A percentile compares a stretch with the other conserved stretches of the same genome.
Conservation (phyloP, 129 eudicot species). For the Chrysanthemum lavandulifolium region DNA sequence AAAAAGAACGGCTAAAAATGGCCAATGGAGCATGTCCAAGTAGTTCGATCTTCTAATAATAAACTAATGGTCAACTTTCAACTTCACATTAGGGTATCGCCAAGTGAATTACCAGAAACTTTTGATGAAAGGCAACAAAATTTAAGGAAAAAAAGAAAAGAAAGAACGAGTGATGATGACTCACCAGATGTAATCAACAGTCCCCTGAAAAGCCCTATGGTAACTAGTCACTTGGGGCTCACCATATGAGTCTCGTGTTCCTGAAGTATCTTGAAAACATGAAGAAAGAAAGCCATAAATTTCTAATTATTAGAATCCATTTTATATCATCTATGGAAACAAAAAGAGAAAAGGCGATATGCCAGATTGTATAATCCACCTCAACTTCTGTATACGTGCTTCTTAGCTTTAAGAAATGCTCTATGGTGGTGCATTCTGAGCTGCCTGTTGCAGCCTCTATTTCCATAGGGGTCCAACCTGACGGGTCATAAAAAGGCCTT, state of each 20-base stretch:
- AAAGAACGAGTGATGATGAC: constrained; percentile 5
- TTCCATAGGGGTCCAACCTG: constrained; percentile 90
- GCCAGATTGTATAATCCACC: constrained; percentile 39
- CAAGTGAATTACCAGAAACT: no score
- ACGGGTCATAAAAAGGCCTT: constrained; percentile 45
- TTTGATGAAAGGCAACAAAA: no score
- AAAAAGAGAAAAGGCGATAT: constrained; percentile 14
- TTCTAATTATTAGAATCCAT: not conserved
- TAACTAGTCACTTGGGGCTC: constrained; percentile 94
- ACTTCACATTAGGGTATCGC: no score
- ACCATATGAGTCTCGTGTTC: constrained; percentile 76
- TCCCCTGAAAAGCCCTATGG: constrained; percentile 76
- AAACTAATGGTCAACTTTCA: no score
- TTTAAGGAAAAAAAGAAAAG: not conserved
- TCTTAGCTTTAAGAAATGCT: constrained; percentile 57
- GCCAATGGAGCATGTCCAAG: no score
- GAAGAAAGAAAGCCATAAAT: constrained; percentile 5
- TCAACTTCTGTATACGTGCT: constrained; percentile 85
- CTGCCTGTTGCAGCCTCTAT: constrained; percentile 77
- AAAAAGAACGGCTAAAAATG: no score
- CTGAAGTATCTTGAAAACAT: constrained; percentile 58
- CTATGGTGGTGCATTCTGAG: constrained; percentile 60
- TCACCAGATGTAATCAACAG: constrained; percentile 95
- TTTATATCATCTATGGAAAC: not conserved
- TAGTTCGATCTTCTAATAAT: no score